Evolutionary conservation across 176 grass and related monocot species (phyloP).

Genomic region (Tuctoria greenei): DNA sequence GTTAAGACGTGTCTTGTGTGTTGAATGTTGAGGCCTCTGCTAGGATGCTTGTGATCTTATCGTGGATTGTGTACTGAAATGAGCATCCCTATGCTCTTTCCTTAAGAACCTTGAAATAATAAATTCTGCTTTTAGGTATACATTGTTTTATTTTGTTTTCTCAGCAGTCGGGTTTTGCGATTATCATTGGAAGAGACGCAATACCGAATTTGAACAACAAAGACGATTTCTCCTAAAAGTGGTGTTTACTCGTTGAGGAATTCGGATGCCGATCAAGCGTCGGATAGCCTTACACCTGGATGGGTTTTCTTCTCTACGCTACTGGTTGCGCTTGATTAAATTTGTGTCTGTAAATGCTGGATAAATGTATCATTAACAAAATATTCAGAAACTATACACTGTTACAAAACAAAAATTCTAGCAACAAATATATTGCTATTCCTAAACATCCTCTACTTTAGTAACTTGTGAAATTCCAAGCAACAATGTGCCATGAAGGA

Average conservation of each 20-base stretch:
- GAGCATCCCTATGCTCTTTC: slow-evolving; percentile 42
- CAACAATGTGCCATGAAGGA: not conserved
- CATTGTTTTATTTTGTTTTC: not conserved
- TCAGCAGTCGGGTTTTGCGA: not conserved
- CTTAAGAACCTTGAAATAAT: slow-evolving; percentile 19
- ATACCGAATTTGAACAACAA: not conserved
- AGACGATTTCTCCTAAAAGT: not conserved
- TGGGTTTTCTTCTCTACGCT: no score
- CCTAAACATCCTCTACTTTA: slow-evolving; percentile 1
- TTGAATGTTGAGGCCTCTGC: slow-evolving; percentile 16
- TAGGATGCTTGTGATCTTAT: slow-evolving; percentile 4
- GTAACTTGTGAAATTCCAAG: not conserved
- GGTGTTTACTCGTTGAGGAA: not conserved
- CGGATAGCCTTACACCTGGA: no score
- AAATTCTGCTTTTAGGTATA: slow-evolving; percentile 1
- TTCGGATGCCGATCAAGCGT: not conserved
- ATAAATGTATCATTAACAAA: not conserved
- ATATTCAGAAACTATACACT: slow-evolving; percentile 1
- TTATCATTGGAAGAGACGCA: not conserved
- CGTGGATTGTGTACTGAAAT: slow-evolving; percentile 11
- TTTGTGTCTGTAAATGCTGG: not conserved
- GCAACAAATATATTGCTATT: not conserved
- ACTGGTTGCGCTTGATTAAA: not conserved
- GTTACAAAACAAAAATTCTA: not conserved
- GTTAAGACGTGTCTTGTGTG: slow-evolving; percentile 6